Evolutionary conservation across 2,329 filamentous ascomycete genomes (phyloP), one percentile per base, ranked within the genome.

Genomic region (Colletotrichum cordylinicola): DNA sequence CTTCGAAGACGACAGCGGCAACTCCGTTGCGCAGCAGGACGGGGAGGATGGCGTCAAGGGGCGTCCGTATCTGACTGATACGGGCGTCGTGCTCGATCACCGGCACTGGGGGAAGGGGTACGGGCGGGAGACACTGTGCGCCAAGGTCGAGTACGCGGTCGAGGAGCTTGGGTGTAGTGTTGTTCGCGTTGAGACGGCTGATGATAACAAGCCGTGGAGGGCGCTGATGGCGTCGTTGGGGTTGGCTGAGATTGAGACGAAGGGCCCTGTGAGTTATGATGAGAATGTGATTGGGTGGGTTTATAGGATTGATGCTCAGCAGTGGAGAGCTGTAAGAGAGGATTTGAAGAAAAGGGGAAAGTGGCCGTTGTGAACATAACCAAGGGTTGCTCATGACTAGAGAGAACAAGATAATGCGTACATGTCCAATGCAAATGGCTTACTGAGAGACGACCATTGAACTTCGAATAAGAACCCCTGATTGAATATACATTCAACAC

Each of bases 1-100:
- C 29, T 71, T 79, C 21, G 70, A 62, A 37, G 37, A 48, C 24
- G 55, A 58, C 7, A 31, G 48, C 27, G 72, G 72, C 27, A 33
- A 15, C 37, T 69, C 39, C 6, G 74, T 70, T 18, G 52, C 66
- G 4, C 31, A 33, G 2, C 9, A 68, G 9, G 61, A 35, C 8
- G 71, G 33, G 4, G 56, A 27, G 8, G 48, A 13, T 6, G 24
- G 21, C 52, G 13, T 70, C 48, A 5, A 31, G 58, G 31, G 66
- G 8, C 60, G 55, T 4, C 68, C 60, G 10, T 62, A 76, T 33
- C 43, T 78, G 16, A 73, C 72, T 21, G 79, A 81, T 64, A 73
- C 73, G 13, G 80, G 79, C 6, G 62, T 78, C 1, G 67, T 80
- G 24, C 78, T 82, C 27, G 78, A 81, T 65, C 76, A 79, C 56